These are phyloP conservation scores for Quercus wislizeni DNA, from an alignment of 306 rosid species.

Conservation along the genomic window DNA sequence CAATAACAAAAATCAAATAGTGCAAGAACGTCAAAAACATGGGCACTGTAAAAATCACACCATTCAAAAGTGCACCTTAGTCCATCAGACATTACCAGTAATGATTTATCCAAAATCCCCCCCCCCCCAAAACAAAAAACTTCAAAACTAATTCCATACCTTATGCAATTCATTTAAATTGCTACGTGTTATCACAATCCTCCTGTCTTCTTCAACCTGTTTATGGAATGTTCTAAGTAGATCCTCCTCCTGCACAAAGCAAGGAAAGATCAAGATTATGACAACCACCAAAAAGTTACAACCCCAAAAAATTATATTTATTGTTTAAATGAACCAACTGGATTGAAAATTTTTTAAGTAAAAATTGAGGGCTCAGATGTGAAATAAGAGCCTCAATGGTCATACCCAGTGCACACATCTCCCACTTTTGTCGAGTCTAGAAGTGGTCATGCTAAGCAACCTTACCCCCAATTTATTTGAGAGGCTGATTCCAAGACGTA, in stretches of 20 bases:
- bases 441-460: too few species aligned
- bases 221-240: constrained; percentile 67
- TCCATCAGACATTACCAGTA: not conserved
- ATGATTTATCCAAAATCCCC: not conserved
- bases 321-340: not conserved
- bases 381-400: not conserved
- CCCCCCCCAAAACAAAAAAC: not conserved
- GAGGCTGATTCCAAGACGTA: too few species aligned
- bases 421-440: too few species aligned
- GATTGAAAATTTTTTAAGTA: not conserved
- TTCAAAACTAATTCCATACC: constrained; percentile 36
- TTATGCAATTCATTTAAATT: constrained; percentile 78
- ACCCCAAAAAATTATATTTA: not conserved
- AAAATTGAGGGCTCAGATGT: not conserved
- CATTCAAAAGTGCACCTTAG: not conserved
- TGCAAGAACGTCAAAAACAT: not conserved
- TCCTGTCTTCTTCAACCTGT: constrained; percentile 90
- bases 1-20: constrained; percentile 16
- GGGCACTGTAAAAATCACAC: not conserved
- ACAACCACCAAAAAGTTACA: not conserved
- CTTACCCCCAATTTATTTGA: too few species aligned
- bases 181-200: constrained; percentile 79
- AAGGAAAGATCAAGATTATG: constrained; percentile 6
- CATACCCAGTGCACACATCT: too few species aligned
- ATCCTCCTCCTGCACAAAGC: constrained; percentile 73